Percentiles rank a stretch among this genome's conserved stretches.
Evolutionary conservation across 768 basidiomycete species (phyloP).

Genomic region (Trametes meyenii): DNA sequence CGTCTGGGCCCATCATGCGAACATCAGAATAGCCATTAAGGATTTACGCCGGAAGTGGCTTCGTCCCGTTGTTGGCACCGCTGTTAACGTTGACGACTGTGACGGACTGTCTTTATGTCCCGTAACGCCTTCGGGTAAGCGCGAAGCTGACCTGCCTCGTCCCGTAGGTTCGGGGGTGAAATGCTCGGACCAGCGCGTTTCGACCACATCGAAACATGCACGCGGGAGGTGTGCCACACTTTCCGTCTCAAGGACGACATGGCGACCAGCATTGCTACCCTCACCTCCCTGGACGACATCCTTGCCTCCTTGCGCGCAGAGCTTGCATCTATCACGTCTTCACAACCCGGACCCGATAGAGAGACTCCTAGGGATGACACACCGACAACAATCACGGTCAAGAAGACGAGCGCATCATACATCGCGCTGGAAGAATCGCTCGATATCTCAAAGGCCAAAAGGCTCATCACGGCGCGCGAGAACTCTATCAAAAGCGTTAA

Average conservation of each 20-base stretch:
- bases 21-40: too few relatives aligned
- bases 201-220: constrained; percentile 75
- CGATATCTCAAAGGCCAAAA: constrained; percentile 65
- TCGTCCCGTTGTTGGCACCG: too few relatives aligned
- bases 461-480: constrained; percentile 71
- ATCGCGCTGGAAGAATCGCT: constrained; percentile 37
- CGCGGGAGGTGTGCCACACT: constrained; percentile 69
- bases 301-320: constrained; percentile 58
- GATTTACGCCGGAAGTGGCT: too few relatives aligned
- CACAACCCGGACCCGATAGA: not conserved
- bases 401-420: constrained; percentile 47
- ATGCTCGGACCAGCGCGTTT: constrained; percentile 78
- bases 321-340: constrained; percentile 35
- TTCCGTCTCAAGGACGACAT: constrained; percentile 73
- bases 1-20: too few relatives aligned
- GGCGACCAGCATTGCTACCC: constrained; percentile 57
- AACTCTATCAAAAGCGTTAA: constrained; percentile 67
- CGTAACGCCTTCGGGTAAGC: not conserved
- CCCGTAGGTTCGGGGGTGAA: constrained; percentile 74
- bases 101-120: too few relatives aligned
- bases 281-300: constrained; percentile 63
- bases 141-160: not conserved
- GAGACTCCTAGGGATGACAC: constrained; percentile 7
- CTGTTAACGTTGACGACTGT: too few relatives aligned
- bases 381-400: not conserved